Conservation (phyloP, 495 filamentous ascomycete genomes). For the Penicillium mononematosum region DNA sequence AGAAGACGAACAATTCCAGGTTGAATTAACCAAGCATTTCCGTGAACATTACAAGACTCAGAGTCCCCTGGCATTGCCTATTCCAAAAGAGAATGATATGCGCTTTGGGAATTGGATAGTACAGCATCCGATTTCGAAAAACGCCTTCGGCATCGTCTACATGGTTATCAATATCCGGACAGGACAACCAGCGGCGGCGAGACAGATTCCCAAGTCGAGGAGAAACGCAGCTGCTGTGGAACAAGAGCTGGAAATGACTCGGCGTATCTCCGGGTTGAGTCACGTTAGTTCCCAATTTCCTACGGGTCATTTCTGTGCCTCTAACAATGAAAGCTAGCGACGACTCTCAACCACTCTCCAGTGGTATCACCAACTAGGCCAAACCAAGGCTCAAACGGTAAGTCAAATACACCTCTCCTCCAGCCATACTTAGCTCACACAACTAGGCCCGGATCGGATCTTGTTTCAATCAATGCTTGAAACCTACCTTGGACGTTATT, state of each 20-base stretch:
- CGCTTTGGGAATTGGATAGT: slow-evolving; percentile 7
- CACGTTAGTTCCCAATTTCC: not conserved
- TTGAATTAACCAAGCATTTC: not conserved
- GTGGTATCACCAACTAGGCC: not conserved
- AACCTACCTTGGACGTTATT: not conserved
- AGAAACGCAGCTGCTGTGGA: slow-evolving; percentile 4
- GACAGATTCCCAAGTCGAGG: not conserved
- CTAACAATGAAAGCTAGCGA: not conserved
- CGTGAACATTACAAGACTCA: not conserved
- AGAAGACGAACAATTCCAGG: slow-evolving; percentile 1
- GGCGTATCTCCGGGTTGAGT: not conserved
- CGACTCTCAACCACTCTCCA: not conserved
- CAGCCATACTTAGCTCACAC: not conserved
- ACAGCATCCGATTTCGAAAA: slow-evolving; percentile 6
- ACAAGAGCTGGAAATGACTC: slow-evolving; percentile 1
- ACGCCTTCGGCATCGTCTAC: not conserved
- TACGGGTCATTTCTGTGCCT: not conserved
- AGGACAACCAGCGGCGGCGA: slow-evolving; percentile 7
- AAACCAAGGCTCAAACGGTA: not conserved
- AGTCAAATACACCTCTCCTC: not conserved
- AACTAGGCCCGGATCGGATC: not conserved
- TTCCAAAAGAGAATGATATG: not conserved
- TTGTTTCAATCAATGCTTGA: not conserved
- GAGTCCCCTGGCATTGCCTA: not conserved
- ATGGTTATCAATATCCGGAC: slow-evolving; percentile 5